These are phyloP conservation scores for Nakazawaea populi DNA, from an alignment of 805 yeast genomes.

Conservation along the genomic window DNA sequence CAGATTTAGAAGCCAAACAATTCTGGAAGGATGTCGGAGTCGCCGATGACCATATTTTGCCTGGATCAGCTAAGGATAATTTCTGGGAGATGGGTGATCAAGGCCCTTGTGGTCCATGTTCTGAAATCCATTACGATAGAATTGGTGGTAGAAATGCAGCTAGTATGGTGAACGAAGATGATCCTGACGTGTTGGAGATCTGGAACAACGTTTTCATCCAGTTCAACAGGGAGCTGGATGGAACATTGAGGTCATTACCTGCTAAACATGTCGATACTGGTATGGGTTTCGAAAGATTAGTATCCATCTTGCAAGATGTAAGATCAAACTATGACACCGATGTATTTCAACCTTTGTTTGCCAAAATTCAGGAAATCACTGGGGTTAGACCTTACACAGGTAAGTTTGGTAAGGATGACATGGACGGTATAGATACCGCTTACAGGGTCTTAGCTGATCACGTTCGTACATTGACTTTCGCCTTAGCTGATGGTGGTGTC, in stretches of 20 bases:
- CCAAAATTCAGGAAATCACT: slow-evolving; percentile 83
- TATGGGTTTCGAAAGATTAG: slow-evolving; percentile 97
- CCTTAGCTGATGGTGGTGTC: slow-evolving; percentile 97
- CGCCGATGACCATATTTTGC: slow-evolving; percentile 84
- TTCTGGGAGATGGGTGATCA: slow-evolving; percentile 99
- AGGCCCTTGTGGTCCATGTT: slow-evolving; percentile 99
- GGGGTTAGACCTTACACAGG: slow-evolving; percentile 91
- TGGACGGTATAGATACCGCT: slow-evolving; percentile 95
- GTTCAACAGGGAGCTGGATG: slow-evolving; percentile 89
- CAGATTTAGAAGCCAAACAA: slow-evolving; percentile 90
- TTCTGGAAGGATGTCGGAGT: slow-evolving; percentile 87
- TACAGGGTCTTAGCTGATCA: slow-evolving; percentile 98
- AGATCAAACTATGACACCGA: slow-evolving; percentile 96
- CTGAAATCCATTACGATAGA: slow-evolving; percentile 96
- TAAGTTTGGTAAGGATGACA: slow-evolving; percentile 87
- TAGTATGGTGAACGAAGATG: slow-evolving; percentile 86
- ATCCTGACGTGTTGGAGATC: slow-evolving; percentile 94
- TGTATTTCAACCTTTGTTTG: slow-evolving; percentile 86
- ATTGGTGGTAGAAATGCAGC: slow-evolving; percentile 98
- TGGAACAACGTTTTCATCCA: slow-evolving; percentile 99
- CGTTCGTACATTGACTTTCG: slow-evolving; percentile 93
- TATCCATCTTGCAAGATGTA: slow-evolving; percentile 87
- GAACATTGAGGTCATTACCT: slow-evolving; percentile 75
- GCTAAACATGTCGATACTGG: slow-evolving; percentile 97
- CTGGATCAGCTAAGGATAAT: slow-evolving; percentile 87